A percentile compares a stretch with the other conserved stretches of the same genome.
These are phyloP conservation scores for Penicillium sp. DNA, from an alignment of 2,329 filamentous ascomycete genomes.

Conservation along the genomic window DNA sequence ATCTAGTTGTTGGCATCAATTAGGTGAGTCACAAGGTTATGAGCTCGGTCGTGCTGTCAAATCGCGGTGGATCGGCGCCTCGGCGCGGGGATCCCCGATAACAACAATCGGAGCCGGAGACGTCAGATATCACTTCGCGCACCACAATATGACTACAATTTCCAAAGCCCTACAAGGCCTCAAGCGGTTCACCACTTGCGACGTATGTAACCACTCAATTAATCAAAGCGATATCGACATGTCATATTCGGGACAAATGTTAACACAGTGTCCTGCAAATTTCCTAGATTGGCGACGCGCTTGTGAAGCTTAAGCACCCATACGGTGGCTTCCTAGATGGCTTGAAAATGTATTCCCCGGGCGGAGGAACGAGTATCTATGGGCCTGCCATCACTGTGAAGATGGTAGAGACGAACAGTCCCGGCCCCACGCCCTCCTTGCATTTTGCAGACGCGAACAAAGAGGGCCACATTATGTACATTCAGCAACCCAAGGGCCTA, in stretches of 20 bases:
- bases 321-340: constrained; percentile 17
- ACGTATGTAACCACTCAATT: constrained; percentile 5
- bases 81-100: neutral
- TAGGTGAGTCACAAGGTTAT: neutral
- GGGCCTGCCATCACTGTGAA: constrained; percentile 17
- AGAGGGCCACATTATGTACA: constrained; percentile 19
- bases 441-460: constrained; percentile 19
- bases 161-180: constrained; percentile 12
- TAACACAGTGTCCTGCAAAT: neutral
- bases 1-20: neutral
- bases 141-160: constrained; percentile 4
- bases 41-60: neutral
- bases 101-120: neutral
- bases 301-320: constrained; percentile 17
- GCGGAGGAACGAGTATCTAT: constrained; percentile 10
- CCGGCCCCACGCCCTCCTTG: constrained; percentile 10
- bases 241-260: neutral
- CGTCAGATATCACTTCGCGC: too few species aligned
- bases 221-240: neutral
- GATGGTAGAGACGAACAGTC: constrained; percentile 16
- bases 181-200: constrained; percentile 15
- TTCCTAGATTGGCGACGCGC: constrained; percentile 16
- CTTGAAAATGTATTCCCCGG: constrained; percentile 14
- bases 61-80: neutral
- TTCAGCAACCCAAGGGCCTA: constrained; percentile 15